Evolutionary conservation across 176 grass and related monocot genomes (phyloP).

Genomic region (Panicum miliaceum): DNA sequence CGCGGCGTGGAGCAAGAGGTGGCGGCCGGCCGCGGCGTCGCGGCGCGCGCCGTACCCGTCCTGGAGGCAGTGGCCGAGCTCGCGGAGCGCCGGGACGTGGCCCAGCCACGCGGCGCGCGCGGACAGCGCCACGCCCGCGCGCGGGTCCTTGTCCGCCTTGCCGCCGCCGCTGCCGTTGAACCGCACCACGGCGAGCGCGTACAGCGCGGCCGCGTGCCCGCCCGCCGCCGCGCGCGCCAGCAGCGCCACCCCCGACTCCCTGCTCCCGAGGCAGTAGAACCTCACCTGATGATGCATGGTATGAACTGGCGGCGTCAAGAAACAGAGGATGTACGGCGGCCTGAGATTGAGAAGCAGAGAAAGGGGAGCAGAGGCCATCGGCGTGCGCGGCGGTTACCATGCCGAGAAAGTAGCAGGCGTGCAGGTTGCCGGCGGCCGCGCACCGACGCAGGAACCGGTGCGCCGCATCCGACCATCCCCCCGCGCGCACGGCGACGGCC

Average conservation of each 20-base stretch:
- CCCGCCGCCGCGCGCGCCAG: conserved; percentile 57
- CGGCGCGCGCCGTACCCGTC: conserved; percentile 72
- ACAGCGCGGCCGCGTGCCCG: conserved; percentile 59
- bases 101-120: conserved; percentile 65
- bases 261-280: conserved; percentile 66
- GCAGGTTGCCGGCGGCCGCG: conserved; percentile 62
- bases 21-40: conserved; percentile 46
- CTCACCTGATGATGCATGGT: conserved; percentile 47
- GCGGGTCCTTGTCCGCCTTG: conserved; percentile 58
- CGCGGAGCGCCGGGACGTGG: conserved; percentile 68
- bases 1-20: conserved; percentile 68
- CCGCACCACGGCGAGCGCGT: conserved; percentile 68
- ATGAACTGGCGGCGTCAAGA: background rate
- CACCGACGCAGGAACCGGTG: conserved; percentile 65
- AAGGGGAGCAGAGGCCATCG: background rate
- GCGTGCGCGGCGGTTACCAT: conserved; percentile 46
- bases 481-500: conserved; percentile 38
- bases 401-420: conserved; percentile 79
- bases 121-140: conserved; percentile 62
- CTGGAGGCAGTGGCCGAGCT: conserved; percentile 81
- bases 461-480: conserved; percentile 55
- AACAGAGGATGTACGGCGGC: background rate
- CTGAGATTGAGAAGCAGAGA: background rate
- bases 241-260: conserved; percentile 43
- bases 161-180: conserved; percentile 79